Conservation (phyloP, 257 asterid species). For the Lavandula angustifolia region DNA sequence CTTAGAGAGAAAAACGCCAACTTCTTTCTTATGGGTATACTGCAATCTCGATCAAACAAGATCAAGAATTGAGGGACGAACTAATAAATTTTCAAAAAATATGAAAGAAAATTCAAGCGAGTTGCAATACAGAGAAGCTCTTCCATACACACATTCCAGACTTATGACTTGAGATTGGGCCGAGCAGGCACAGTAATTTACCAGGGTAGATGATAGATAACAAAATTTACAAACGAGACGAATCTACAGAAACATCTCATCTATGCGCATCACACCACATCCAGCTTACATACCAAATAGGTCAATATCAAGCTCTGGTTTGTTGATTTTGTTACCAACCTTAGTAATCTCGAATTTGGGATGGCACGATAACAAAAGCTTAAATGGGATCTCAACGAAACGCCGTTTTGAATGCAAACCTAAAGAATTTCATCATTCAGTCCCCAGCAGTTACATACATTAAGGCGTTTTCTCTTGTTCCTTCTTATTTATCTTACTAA, state of each 20-base stretch:
- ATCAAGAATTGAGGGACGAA: too few relatives aligned
- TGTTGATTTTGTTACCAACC: too few relatives aligned
- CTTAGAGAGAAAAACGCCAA: too few relatives aligned
- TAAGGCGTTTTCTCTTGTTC: neutral
- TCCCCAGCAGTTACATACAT: neutral
- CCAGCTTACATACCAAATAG: conserved; percentile 10
- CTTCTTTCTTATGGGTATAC: too few relatives aligned
- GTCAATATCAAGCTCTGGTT: neutral
- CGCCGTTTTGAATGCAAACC: neutral
- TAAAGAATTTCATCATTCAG: neutral
- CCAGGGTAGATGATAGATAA: neutral
- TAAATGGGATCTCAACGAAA: neutral
- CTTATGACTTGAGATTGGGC: neutral
- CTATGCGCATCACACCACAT: neutral
- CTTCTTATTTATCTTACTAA: neutral
- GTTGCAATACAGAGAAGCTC: neutral
- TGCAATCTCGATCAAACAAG: too few relatives aligned
- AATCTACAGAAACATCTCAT: neutral
- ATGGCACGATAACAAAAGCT: too few relatives aligned
- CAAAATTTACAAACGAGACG: neutral
- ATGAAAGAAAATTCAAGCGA: too few relatives aligned
- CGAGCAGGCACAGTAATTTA: neutral
- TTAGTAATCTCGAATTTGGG: too few relatives aligned
- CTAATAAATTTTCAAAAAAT: too few relatives aligned
- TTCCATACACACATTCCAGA: neutral